Percentiles rank a stretch among this genome's conserved stretches.
Evolutionary conservation across 225 moss, liverwort and hornwort genomes (phyloP).

Genomic region (Anthoceros angustus): DNA sequence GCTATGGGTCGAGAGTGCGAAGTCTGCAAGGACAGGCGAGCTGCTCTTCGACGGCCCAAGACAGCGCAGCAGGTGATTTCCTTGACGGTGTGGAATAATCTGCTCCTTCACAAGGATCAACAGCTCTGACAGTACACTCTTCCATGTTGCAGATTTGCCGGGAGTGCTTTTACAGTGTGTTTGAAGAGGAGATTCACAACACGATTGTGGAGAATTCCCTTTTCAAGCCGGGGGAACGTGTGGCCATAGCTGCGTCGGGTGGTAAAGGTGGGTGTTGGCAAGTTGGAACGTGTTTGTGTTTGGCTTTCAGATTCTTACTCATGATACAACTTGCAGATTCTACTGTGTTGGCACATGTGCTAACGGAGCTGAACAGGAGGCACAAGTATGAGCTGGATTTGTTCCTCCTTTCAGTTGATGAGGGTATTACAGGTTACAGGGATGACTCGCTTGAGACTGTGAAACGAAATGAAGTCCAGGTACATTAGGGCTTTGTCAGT

Average conservation of each 20-base stretch:
- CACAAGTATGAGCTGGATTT: constrained; percentile 90
- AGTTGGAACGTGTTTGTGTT: neutral
- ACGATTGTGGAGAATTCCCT: constrained; percentile 73
- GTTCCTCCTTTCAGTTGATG: constrained; percentile 87
- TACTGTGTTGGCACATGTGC: constrained; percentile 87
- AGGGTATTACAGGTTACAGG: constrained; percentile 94
- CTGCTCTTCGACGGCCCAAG: constrained; percentile 69
- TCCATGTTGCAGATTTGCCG: constrained; percentile 39
- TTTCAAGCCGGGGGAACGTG: constrained; percentile 79
- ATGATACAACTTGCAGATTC: constrained; percentile 54
- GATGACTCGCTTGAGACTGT: constrained; percentile 98
- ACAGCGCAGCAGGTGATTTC: constrained; percentile 59
- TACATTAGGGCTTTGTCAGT: constrained; percentile 9
- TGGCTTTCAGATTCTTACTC: neutral
- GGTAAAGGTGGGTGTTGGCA: constrained; percentile 59
- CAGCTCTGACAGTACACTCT: constrained; percentile 9
- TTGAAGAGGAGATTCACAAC: constrained; percentile 87
- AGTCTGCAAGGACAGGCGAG: constrained; percentile 46
- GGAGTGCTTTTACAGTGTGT: constrained; percentile 69
- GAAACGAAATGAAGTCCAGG: constrained; percentile 94
- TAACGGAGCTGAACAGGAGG: constrained; percentile 74
- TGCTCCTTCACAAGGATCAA: neutral
- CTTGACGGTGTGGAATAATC: neutral
- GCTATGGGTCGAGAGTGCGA: constrained; percentile 57
- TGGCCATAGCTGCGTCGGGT: constrained; percentile 93